Percentiles rank a stretch among this genome's conserved stretches.
These are phyloP conservation scores for Salvia splendens DNA, from an alignment of 257 asterid species.

Conservation along the genomic window DNA sequence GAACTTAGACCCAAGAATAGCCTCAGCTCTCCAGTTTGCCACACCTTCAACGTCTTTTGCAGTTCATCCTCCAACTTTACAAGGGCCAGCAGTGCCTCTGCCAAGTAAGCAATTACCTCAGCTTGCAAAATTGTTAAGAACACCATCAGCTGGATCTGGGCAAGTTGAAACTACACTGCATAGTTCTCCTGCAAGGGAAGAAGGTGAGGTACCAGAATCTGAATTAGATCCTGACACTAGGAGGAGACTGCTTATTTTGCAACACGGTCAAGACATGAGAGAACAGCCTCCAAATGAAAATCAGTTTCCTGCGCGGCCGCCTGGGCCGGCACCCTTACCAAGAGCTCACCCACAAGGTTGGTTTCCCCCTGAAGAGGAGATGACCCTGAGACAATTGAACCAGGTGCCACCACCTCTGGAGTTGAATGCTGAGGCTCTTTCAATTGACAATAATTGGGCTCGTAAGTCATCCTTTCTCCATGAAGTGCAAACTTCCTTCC, in stretches of 20 bases:
- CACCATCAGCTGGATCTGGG: conserved; percentile 52
- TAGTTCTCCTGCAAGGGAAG: conserved; percentile 94
- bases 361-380: conserved; percentile 84
- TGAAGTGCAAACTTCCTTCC: conserved; percentile 59
- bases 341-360: conserved; percentile 71
- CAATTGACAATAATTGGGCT: conserved; percentile 58
- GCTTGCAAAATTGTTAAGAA: conserved; percentile 47
- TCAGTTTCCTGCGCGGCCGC: conserved; percentile 59
- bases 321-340: conserved; percentile 69
- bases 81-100: conserved; percentile 54
- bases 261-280: conserved; percentile 94
- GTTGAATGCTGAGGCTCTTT: conserved; percentile 54
- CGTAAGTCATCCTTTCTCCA: conserved; percentile 67
- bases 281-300: conserved; percentile 74
- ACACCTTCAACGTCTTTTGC: conserved; percentile 58
- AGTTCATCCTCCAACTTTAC: conserved; percentile 52
- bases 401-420: conserved; percentile 58
- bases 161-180: conserved; percentile 63
- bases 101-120: conserved; percentile 69
- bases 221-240: conserved; percentile 99
- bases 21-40: conserved; percentile 53
- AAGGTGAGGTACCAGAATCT: conserved; percentile 98
- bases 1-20: conserved; percentile 60
- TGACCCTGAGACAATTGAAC: conserved; percentile 62
- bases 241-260: conserved; percentile 92